These are phyloP conservation scores for Sporobolus alterniflorus DNA, from an alignment of 202 grass and related monocot species.

Conservation along the genomic window DNA sequence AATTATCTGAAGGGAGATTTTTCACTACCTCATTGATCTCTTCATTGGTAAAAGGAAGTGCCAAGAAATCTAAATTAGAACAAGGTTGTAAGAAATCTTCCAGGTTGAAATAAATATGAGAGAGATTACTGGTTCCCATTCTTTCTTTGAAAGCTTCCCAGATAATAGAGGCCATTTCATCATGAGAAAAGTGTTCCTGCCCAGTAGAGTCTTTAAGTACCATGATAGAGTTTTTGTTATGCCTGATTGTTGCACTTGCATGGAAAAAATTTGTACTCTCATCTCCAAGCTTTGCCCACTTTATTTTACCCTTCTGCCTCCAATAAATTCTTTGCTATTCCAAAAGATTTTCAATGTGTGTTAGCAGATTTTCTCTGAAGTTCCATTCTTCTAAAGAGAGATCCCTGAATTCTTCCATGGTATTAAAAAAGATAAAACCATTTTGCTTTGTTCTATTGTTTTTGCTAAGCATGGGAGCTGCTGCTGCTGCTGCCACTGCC, in stretches of 20 bases:
- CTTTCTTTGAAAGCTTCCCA: background rate
- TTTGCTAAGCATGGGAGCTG: too few species aligned
- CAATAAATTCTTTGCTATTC: background rate
- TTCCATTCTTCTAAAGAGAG: background rate
- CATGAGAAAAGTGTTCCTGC: background rate
- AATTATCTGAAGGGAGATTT: background rate
- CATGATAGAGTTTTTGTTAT: background rate
- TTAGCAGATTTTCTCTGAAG: background rate
- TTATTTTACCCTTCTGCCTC: background rate
- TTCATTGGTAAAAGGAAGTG: background rate
- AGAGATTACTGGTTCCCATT: background rate
- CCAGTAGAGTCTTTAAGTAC: background rate
- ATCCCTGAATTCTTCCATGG: background rate
- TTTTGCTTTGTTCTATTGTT: too few species aligned
- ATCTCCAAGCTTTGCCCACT: background rate
- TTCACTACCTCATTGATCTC: background rate
- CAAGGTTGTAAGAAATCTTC: rapidly evolving
- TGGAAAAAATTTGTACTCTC: background rate
- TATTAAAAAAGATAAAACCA: too few species aligned
- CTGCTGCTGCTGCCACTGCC: too few species aligned
- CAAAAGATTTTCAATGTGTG: rapidly evolving
- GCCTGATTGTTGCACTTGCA: background rate
- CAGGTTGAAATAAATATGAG: background rate
- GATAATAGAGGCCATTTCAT: background rate
- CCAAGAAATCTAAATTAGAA: rapidly evolving